phyloP scores from a whole-genome alignment of 2,329 filamentous ascomycete species.

The Huntiella decipiens region DNA sequence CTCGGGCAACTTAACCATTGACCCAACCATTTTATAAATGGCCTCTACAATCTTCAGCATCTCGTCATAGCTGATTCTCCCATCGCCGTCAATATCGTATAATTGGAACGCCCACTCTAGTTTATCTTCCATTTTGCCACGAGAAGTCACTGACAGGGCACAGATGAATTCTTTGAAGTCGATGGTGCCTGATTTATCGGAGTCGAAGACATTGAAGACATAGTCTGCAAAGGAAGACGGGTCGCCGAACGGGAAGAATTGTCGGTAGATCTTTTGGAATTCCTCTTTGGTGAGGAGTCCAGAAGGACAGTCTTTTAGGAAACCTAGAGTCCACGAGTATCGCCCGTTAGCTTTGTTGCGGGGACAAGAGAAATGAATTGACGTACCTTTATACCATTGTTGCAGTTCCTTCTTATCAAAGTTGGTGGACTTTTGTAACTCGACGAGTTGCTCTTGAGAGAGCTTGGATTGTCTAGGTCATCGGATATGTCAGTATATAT shows the following conservation, averaged over 20 bases:
- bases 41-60: conserved; percentile 98
- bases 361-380: neutral
- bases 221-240: conserved; percentile 96
- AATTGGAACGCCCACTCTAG: conserved; percentile 98
- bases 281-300: conserved; percentile 96
- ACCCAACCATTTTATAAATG: conserved; percentile 99
- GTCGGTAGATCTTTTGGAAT: conserved; percentile 98
- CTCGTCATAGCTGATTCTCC: conserved; percentile 97
- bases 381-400: conserved; percentile 97
- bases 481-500: neutral
- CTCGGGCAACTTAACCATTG: conserved; percentile 96
- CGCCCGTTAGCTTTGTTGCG: neutral
- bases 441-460: conserved; percentile 82
- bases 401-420: conserved; percentile 99
- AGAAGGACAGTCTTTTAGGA: conserved; percentile 93
- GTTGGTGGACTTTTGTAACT: conserved; percentile 91
- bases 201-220: conserved; percentile 97
- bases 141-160: conserved; percentile 85
- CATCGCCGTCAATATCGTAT: conserved; percentile 97
- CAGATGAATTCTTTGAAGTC: conserved; percentile 99
- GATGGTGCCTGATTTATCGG: conserved; percentile 90
- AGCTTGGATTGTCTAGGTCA: conserved; percentile 79
- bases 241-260: conserved; percentile 98
- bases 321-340: conserved; percentile 38
- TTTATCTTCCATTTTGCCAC: conserved; percentile 98